phyloP scores from a whole-genome alignment of 345 rosid species.

The Eucalyptus albens region DNA sequence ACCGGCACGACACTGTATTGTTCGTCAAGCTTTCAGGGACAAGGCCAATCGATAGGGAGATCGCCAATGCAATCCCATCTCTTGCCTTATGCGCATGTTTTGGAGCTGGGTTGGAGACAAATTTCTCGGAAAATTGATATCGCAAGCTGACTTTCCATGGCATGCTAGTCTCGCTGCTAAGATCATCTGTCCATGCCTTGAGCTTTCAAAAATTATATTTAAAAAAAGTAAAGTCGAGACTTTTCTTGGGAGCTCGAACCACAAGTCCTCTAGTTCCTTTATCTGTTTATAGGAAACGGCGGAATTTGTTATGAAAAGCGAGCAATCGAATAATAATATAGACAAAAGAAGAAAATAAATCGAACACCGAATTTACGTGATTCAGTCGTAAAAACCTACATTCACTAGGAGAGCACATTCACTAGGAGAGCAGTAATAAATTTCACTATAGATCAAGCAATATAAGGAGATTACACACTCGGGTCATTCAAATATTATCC shows the following conservation, averaged over 20 bases:
- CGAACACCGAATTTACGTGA: rapidly evolving
- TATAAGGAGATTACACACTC: too few species aligned
- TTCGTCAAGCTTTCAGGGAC: constrained; percentile 48
- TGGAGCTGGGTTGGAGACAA: constrained; percentile 29
- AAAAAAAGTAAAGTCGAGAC: constrained; percentile 25
- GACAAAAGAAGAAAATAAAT: too few species aligned
- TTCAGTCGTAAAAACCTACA: too few species aligned
- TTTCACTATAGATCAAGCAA: too few species aligned
- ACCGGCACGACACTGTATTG: constrained; percentile 64
- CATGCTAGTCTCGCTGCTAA: constrained; percentile 27
- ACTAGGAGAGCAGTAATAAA: rapidly evolving
- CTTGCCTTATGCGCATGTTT: constrained; percentile 56
- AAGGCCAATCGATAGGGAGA: constrained; percentile 6
- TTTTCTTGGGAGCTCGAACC: constrained; percentile 49
- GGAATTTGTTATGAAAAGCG: background rate
- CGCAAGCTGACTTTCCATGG: constrained; percentile 41
- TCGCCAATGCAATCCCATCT: constrained; percentile 50
- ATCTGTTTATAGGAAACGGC: constrained; percentile 3
- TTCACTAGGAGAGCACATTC: rapidly evolving
- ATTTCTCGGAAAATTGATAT: constrained; percentile 35
- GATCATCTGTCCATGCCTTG: constrained; percentile 46
- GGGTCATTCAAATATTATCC: too few species aligned
- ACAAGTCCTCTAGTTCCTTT: constrained; percentile 27
- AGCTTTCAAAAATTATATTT: constrained; percentile 56
- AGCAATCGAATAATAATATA: too few species aligned